Evolutionary conservation across 1,284 basidiomycete species (phyloP).

Genomic region (Wallemia ichthyophaga): DNA sequence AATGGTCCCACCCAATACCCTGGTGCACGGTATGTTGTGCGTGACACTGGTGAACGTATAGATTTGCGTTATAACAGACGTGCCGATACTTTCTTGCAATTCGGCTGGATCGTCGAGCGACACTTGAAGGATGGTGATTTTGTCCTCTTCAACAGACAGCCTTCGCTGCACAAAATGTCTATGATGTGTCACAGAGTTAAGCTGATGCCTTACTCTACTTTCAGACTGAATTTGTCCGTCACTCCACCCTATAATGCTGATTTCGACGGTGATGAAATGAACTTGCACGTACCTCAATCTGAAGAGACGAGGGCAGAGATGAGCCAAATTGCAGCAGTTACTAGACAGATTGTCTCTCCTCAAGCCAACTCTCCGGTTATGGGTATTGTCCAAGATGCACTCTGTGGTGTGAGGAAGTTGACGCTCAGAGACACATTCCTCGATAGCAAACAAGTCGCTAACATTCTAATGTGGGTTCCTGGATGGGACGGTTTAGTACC

Average conservation of each 20-base stretch:
- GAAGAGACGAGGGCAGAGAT: slow-evolving; percentile 97
- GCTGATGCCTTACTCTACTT: slow-evolving; percentile 83
- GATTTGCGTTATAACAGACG: slow-evolving; percentile 90
- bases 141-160: slow-evolving; percentile 94
- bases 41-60: slow-evolving; percentile 92
- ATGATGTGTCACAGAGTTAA: slow-evolving; percentile 99
- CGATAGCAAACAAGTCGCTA: slow-evolving; percentile 82
- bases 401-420: slow-evolving; percentile 91
- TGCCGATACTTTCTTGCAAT: slow-evolving; percentile 90
- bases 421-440: slow-evolving; percentile 78
- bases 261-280: slow-evolving; percentile 99
- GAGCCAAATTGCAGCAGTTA: slow-evolving; percentile 97
- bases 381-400: slow-evolving; percentile 97
- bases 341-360: slow-evolving; percentile 87
- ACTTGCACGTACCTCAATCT: slow-evolving; percentile 95
- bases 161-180: slow-evolving; percentile 97
- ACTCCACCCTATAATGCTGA: slow-evolving; percentile 83
- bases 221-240: slow-evolving; percentile 15
- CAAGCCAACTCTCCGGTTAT: slow-evolving; percentile 99
- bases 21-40: slow-evolving; percentile 85
- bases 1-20: slow-evolving; percentile 89
- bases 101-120: slow-evolving; percentile 94
- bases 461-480: slow-evolving; percentile 88
- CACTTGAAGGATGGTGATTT: slow-evolving; percentile 96
- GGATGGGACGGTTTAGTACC: slow-evolving; percentile 89